Evolutionary conservation across 2,329 filamentous ascomycete genomes (phyloP), one percentile per base, ranked within the genome.

Genomic region (Mycocentrospora acerina): DNA sequence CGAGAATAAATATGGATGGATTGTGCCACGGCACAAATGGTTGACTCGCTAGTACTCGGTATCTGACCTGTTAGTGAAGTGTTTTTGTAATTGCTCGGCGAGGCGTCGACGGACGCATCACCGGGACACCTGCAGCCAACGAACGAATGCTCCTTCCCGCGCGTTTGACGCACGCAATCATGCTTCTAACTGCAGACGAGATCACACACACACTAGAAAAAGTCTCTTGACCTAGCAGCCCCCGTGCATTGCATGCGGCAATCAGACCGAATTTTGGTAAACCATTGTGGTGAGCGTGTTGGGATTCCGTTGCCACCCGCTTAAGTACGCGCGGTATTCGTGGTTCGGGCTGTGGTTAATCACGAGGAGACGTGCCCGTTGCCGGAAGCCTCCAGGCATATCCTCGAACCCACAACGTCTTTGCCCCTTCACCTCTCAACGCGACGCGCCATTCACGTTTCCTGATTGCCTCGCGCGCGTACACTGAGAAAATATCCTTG

Each of bases 241-340:
- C 40, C 39, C 43, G 30, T 53, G 44, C 51, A 49, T 41, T 48
- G 48, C 48, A 44, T 40, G 42, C 38, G 42, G 44, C 40, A 44
- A 44, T 22, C 9, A 22, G 19, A 22, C 5, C 5, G 19, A 22
- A 22, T 22, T 35, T 31, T 43, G 43, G 25, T 37, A 32, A 33
- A 35, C 28, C 40, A 32, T 31, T 35, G n/a, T 36, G 28, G 32
- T 26, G 19, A 38, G 31, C 22, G 44, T 40, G 36, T 39, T 48
- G 47, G 41, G 44, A 37, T 17, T n/a, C 18, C 19, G 31, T 47
- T 36, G 46, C 46, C 48, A 45, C 48, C 44, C 48, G 40, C 48
- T 33, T 54, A 45, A 51, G 44, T 42, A 45, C 37, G 46, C 47
- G 53, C 51, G 46, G 47, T 35, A 35, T 33, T 27, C 44, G 42